Percentiles rank a stretch among this genome's conserved stretches.
Conservation (phyloP, 2,329 filamentous ascomycete genomes). For the Fusarium sp. region DNA sequence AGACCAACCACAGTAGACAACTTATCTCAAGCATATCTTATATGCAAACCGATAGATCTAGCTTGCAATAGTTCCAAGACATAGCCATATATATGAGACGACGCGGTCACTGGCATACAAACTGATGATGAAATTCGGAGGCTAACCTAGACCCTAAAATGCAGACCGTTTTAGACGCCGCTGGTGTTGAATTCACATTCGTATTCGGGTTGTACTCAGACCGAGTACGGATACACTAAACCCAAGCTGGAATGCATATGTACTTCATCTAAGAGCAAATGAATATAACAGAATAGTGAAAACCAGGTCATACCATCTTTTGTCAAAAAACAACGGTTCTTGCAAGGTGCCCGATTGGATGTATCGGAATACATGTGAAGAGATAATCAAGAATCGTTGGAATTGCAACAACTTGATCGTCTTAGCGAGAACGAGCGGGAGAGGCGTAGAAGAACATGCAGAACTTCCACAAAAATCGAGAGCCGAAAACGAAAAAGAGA, state of each 20-base stretch:
- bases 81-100: neutral
- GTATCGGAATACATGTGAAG: neutral
- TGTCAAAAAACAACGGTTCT: neutral
- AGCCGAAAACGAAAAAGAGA: constrained; percentile 39
- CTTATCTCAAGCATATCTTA: neutral
- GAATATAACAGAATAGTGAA: neutral
- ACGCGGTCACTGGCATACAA: neutral
- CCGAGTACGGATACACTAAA: neutral
- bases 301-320: neutral
- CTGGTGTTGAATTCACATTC: neutral
- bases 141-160: neutral
- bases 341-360: constrained; percentile 23
- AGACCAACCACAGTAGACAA: neutral
- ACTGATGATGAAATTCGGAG: neutral
- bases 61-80: neutral
- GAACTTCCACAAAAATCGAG: neutral
- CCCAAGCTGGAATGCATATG: neutral
- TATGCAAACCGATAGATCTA: neutral
- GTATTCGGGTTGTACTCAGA: neutral
- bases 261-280: neutral
- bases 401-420: neutral
- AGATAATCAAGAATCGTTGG: neutral
- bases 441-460: constrained; percentile 6
- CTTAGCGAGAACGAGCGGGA: constrained; percentile 14
- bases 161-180: neutral